Percentiles rank a stretch among this genome's conserved stretches.
phyloP scores from a whole-genome alignment of 108 stramenopile species.

The Nannochloropsis gaditana region DNA sequence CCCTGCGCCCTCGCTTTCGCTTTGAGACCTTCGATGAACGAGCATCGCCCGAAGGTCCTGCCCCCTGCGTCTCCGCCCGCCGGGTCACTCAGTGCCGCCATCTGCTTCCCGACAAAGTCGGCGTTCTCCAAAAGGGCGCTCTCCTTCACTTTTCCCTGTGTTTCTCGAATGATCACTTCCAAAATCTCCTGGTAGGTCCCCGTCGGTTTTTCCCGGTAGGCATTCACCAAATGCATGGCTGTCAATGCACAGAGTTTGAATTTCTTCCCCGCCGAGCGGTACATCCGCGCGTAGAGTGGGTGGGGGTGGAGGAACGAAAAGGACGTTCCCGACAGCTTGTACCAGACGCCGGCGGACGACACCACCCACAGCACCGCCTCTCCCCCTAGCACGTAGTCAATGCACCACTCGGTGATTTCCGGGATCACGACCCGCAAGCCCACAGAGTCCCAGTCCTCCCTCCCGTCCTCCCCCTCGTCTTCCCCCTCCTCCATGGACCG shows the following conservation, averaged over 20 bases:
- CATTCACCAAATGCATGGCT: neutral
- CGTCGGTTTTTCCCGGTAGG: neutral
- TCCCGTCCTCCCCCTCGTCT: neutral
- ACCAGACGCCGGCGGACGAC: neutral
- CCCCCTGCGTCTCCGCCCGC: neutral
- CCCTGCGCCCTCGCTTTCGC: neutral
- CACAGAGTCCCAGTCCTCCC: neutral
- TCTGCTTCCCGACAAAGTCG: neutral
- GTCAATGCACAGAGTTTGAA: neutral
- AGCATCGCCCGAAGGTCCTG: neutral
- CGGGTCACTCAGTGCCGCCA: neutral
- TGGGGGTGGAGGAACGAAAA: neutral
- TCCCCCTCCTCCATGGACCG: neutral
- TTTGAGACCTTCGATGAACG: neutral
- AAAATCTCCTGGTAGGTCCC: neutral
- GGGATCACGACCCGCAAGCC: neutral
- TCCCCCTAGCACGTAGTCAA: neutral
- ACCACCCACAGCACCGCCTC: constrained; percentile 9
- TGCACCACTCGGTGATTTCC: neutral
- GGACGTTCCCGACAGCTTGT: neutral
- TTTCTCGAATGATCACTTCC: neutral
- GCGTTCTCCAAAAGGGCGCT: neutral
- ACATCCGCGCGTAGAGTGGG: neutral
- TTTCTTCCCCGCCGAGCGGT: neutral
- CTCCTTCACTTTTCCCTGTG: neutral